A percentile compares a stretch with the other conserved stretches of the same genome.
These are phyloP conservation scores for Fusarium camptoceras DNA, from an alignment of 2,329 filamentous ascomycete genomes.

Conservation along the genomic window DNA sequence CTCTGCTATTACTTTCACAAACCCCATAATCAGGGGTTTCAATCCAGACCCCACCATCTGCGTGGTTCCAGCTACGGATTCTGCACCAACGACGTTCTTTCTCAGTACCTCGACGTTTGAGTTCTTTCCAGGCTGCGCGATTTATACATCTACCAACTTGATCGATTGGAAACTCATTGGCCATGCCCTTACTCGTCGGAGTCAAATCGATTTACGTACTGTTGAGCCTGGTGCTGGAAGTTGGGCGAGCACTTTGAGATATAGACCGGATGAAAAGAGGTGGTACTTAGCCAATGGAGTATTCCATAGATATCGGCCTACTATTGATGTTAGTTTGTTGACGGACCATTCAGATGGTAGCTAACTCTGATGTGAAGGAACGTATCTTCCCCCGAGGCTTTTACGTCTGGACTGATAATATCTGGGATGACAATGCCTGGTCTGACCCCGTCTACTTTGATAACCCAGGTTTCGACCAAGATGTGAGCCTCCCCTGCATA, in stretches of 20 bases:
- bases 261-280: slow-evolving; percentile 52
- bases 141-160: slow-evolving; percentile 67
- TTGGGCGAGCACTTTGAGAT: slow-evolving; percentile 62
- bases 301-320: slow-evolving; percentile 58
- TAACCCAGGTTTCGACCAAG: slow-evolving; percentile 65
- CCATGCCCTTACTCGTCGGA: slow-evolving; percentile 62
- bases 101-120: slow-evolving; percentile 72
- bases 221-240: slow-evolving; percentile 63
- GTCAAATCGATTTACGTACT: slow-evolving; percentile 64
- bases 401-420: slow-evolving; percentile 64
- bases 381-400: slow-evolving; percentile 65
- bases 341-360: accelerated
- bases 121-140: slow-evolving; percentile 70
- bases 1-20: slow-evolving; percentile 46
- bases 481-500: slow-evolving; percentile 37
- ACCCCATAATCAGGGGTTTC: slow-evolving; percentile 70
- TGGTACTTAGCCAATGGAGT: slow-evolving; percentile 61
- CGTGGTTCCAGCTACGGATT: slow-evolving; percentile 49
- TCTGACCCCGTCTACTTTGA: slow-evolving; percentile 67
- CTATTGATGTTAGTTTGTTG: slow-evolving; percentile 45
- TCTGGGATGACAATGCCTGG: slow-evolving; percentile 64
- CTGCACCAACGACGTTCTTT: slow-evolving; percentile 59
- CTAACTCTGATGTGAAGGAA: slow-evolving; percentile 41
- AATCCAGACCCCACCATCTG: slow-evolving; percentile 70
- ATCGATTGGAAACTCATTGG: slow-evolving; percentile 65